Conservation (phyloP, 2,329 filamentous ascomycete genomes). For the Beauveria brongniartii region DNA sequence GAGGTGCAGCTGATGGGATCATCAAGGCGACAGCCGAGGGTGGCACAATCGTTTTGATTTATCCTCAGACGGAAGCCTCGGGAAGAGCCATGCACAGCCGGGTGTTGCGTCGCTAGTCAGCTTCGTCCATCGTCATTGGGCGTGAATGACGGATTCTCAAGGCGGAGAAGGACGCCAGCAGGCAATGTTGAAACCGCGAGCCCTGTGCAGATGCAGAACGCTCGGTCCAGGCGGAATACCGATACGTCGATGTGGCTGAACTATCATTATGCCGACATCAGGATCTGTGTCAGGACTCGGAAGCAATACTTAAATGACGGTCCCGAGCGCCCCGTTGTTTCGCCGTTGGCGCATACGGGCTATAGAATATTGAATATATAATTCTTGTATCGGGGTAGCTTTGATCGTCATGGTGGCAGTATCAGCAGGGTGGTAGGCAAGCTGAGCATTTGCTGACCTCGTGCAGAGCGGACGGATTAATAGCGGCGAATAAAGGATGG, state of each 20-base stretch:
- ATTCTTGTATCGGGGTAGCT: background rate
- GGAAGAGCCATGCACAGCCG: background rate
- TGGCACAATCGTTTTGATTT: background rate
- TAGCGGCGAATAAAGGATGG: background rate
- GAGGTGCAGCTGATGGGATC: background rate
- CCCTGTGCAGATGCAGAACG: background rate
- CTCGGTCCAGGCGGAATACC: background rate
- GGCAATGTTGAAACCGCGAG: background rate
- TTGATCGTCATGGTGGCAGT: background rate
- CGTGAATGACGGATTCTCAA: background rate
- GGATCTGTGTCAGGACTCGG: background rate
- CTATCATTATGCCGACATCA: background rate
- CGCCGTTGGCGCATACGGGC: no score
- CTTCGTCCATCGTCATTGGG: background rate
- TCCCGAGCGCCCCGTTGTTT: background rate
- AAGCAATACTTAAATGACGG: background rate
- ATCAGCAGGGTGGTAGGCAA: background rate
- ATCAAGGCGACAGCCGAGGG: background rate
- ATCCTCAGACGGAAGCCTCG: background rate
- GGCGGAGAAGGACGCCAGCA: background rate
- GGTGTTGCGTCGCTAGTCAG: background rate
- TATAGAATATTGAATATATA: no score
- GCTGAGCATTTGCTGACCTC: background rate
- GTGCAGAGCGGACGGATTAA: background rate
- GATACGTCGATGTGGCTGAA: constrained; percentile 2